Evolutionary conservation across 495 filamentous ascomycete species (phyloP).

Genomic region (Xylaria bambusicola): DNA sequence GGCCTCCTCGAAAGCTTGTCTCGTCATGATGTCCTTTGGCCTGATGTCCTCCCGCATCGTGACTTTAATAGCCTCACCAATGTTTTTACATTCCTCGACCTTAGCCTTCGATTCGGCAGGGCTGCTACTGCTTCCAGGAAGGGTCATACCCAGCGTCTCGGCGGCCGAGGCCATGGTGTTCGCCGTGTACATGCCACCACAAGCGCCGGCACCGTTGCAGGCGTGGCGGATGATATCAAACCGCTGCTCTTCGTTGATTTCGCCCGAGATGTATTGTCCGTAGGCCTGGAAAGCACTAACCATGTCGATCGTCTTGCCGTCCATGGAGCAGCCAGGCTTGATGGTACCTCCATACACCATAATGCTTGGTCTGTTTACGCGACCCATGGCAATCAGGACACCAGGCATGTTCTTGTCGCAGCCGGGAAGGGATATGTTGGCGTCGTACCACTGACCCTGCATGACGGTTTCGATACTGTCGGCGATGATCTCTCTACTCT

Average conservation of each 20-base stretch:
- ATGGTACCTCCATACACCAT: conserved; percentile 99
- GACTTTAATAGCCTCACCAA: conserved; percentile 84
- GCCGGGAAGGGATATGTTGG: conserved; percentile 95
- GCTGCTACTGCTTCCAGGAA: conserved; percentile 90
- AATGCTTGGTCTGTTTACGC: conserved; percentile 87
- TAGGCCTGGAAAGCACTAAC: conserved; percentile 98
- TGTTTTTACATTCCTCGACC: conserved; percentile 78
- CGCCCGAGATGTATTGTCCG: conserved; percentile 87
- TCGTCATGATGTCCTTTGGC: conserved; percentile 86
- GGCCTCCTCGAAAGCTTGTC: conserved; percentile 91
- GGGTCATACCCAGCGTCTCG: conserved; percentile 92
- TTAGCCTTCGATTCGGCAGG: conserved; percentile 87
- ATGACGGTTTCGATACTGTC: conserved; percentile 99
- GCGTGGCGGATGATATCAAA: conserved; percentile 95
- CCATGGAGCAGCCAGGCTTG: conserved; percentile 80
- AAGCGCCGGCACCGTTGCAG: conserved; percentile 90
- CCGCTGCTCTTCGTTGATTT: conserved; percentile 87
- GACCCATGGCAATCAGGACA: conserved; percentile 95
- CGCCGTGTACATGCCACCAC: conserved; percentile 98
- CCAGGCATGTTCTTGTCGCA: conserved; percentile 99
- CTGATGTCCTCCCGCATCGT: conserved; percentile 85
- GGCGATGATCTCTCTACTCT: conserved; percentile 93
- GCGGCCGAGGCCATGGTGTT: conserved; percentile 99
- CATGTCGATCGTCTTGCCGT: conserved; percentile 84
- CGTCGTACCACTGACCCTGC: conserved; percentile 99